Evolutionary conservation across 1,139 yeast species (phyloP), one percentile per base, ranked within the genome.

Genomic region (Hansenula sp.): DNA sequence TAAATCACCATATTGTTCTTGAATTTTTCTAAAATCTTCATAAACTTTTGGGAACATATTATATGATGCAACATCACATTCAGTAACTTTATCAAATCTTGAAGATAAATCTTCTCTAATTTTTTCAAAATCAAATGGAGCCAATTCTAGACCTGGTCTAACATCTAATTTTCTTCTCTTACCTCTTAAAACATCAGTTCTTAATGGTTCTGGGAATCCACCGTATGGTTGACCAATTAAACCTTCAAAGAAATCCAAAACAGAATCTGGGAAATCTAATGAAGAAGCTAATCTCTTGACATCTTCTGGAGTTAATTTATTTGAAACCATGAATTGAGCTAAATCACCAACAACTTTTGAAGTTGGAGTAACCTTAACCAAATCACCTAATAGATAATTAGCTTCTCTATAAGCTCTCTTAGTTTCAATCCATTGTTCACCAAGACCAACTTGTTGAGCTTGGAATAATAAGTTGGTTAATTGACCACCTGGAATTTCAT

Each of bases 401-500:
- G 98, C 98, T 52, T 82, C 81, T 64, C 82, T 84, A 67, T 92
- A 92, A 26, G 96, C 90, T 61, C 80, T 83, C 74, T 92, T 92
- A 42, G 98, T 92, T 69, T 87, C 95, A 50, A 79, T 75, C 98
- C 98, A 92, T 69, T 85, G 89, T 51, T 87, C 82, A 53, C 98
- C 98, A 51, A 92, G 76, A 46, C 98, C 98, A 60, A 92, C 88
- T 70, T 92, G 98, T 69, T 89, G 96, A 44, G 98, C 98, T 72
- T 92, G 99, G 94, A 92, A 94, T 55, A 92, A 70, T 67, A 92
- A 75, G 73, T 92, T 94, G 52, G 99, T 92, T 66, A 92, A 79
- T 71, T 92, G 99, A 52, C 98, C 98, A 71, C 99, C 99, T 40
- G 99, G 99, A 53, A 92, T 92, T 73, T 92, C 99, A 70, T 92